phyloP scores from a whole-genome alignment of 176 grass and related monocot genomes.

The Oryza coarctata region DNA sequence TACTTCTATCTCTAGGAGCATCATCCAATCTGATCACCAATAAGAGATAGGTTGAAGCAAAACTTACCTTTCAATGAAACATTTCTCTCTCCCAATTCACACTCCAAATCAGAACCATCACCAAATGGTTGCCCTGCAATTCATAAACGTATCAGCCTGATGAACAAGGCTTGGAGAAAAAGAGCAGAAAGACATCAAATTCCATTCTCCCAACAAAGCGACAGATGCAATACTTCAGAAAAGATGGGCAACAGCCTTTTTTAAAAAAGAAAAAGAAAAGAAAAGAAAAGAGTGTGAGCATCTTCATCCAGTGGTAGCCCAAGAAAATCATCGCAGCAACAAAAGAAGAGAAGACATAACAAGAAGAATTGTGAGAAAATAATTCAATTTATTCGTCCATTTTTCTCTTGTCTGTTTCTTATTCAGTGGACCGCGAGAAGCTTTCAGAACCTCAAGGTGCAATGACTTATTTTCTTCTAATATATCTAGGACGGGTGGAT shows the following conservation, averaged over 20 bases:
- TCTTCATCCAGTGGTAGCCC: not conserved
- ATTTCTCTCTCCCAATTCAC: not conserved
- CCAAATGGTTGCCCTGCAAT: conserved; percentile 36
- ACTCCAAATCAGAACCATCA: not conserved
- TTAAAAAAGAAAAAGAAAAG: not conserved
- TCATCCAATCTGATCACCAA: not conserved
- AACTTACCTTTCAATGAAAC: conserved; percentile 31
- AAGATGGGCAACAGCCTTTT: not conserved
- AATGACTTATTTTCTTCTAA: not conserved
- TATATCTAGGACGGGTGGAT: not conserved
- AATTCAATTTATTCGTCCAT: not conserved
- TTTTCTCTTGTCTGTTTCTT: not conserved
- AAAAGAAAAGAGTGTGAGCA: not conserved
- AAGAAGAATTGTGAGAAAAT: not conserved
- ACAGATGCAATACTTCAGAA: not conserved
- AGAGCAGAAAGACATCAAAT: not conserved
- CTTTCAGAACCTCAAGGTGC: not conserved
- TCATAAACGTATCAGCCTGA: not conserved
- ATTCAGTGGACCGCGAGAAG: not conserved
- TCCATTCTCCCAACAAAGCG: not conserved
- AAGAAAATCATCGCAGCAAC: not conserved
- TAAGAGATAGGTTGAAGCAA: conserved; percentile 7
- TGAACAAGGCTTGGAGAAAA: not conserved
- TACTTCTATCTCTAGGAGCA: not conserved
- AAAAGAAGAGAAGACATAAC: not conserved